Conservation (phyloP, 2,329 filamentous ascomycete genomes). For the Exutisphaerella laricina region DNA sequence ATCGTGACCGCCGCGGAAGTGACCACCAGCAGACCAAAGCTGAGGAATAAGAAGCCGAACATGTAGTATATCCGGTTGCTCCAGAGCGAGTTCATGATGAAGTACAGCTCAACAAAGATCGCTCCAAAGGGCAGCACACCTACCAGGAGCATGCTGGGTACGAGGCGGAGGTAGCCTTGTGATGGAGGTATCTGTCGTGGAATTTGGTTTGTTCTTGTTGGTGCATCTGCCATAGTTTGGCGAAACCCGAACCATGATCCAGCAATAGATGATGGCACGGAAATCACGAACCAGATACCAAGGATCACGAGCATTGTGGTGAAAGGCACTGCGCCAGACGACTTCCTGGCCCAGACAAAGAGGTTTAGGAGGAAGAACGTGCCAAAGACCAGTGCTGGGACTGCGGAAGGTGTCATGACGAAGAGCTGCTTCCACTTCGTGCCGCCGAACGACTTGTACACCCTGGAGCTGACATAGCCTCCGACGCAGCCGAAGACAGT, state of each 20-base stretch:
- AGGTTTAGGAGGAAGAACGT: constrained; percentile 92
- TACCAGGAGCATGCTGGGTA: constrained; percentile 87
- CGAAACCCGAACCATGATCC: constrained; percentile 95
- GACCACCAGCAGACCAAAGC: constrained; percentile 95
- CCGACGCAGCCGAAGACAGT: constrained; percentile 89
- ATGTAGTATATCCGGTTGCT: constrained; percentile 99
- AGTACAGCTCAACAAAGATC: constrained; percentile 97
- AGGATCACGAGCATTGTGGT: constrained; percentile 94
- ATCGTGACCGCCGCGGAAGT: constrained; percentile 90
- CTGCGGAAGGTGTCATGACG: constrained; percentile 73
- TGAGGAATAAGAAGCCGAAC: constrained; percentile 98
- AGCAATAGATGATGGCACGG: constrained; percentile 79
- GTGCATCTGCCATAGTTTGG: constrained; percentile 60
- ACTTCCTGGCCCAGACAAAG: constrained; percentile 90
- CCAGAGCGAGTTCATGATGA: constrained; percentile 99
- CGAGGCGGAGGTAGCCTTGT: constrained; percentile 72
- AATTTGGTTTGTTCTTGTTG: constrained; percentile 95
- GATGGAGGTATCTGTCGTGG: constrained; percentile 89
- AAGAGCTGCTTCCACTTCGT: constrained; percentile 96
- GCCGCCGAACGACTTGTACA: constrained; percentile 92
- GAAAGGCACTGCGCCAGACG: constrained; percentile 91
- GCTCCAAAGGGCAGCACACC: constrained; percentile 91
- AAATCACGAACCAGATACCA: constrained; percentile 94
- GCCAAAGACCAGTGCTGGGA: constrained; percentile 79
- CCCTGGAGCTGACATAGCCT: constrained; percentile 79